A percentile compares a stretch with the other conserved stretches of the same genome.
Evolutionary conservation across 2,329 filamentous ascomycete genomes (phyloP).

Genomic region (Biscogniauxia marginata): DNA sequence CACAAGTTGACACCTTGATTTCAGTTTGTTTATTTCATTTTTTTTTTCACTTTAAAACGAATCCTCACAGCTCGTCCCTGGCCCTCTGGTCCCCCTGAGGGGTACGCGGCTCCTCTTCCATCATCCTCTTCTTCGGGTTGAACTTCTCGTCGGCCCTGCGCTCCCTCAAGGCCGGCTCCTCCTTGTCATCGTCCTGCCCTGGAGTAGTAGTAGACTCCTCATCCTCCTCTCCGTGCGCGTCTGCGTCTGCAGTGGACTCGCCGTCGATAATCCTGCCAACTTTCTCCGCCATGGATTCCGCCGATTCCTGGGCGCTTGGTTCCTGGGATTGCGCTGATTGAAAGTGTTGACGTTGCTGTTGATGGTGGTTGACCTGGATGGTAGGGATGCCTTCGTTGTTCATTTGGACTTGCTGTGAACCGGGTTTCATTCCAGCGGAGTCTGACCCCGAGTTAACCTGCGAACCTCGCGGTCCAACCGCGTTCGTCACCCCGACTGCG

Average conservation of each 20-base stretch:
- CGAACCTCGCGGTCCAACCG: constrained; percentile 41
- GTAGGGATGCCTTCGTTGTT: constrained; percentile 47
- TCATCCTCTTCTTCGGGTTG: constrained; percentile 30
- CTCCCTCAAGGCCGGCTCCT: constrained; percentile 35
- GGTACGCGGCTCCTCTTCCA: constrained; percentile 27
- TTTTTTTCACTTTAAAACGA: too few species aligned
- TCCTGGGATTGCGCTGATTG: constrained; percentile 7
- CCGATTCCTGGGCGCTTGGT: constrained; percentile 19
- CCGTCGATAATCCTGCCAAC: constrained; percentile 54
- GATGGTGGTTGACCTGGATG: constrained; percentile 42
- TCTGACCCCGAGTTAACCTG: constrained; percentile 25
- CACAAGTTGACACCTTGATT: constrained; percentile 10
- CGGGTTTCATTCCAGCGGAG: constrained; percentile 21
- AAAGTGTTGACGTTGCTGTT: not conserved
- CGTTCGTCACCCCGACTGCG: constrained; percentile 54
- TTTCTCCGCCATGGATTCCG: constrained; percentile 48
- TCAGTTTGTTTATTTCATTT: constrained; percentile 23
- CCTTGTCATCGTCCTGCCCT: constrained; percentile 20
- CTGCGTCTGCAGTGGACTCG: constrained; percentile 10
- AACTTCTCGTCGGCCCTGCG: constrained; percentile 20
- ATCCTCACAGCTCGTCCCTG: constrained; percentile 39
- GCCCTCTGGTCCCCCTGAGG: constrained; percentile 30
- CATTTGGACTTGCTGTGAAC: constrained; percentile 23
- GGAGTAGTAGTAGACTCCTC: not conserved
- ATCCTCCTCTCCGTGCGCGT: not conserved